A percentile compares a stretch with the other conserved stretches of the same genome.
Evolutionary conservation across 495 filamentous ascomycete species (phyloP).

Genomic region (Staphylotrichum longicolle): DNA sequence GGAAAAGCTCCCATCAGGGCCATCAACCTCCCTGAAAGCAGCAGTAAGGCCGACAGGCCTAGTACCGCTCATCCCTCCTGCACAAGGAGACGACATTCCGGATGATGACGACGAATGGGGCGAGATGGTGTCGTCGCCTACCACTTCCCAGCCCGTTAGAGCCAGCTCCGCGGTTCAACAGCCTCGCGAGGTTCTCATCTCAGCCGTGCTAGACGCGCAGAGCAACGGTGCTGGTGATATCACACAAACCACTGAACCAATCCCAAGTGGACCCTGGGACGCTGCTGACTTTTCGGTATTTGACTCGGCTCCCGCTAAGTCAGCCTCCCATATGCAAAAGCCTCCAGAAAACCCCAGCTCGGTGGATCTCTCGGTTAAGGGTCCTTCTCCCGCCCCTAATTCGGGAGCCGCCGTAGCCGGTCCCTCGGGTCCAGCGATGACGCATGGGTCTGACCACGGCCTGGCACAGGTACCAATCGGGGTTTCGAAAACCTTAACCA

Average conservation of each 20-base stretch:
- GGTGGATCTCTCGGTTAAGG: constrained; percentile 1
- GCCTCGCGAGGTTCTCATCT: constrained; percentile 11
- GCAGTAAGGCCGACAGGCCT: neutral
- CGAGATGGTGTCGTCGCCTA: constrained; percentile 54
- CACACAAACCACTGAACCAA: neutral
- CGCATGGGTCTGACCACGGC: neutral
- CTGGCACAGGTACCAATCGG: neutral
- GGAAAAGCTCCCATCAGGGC: neutral
- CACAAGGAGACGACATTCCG: neutral
- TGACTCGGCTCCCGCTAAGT: constrained; percentile 25
- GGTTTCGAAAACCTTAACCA: too few species aligned
- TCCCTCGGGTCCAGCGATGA: neutral
- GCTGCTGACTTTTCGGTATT: constrained; percentile 42
- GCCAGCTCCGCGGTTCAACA: constrained; percentile 14
- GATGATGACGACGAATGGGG: constrained; percentile 50
- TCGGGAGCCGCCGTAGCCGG: neutral
- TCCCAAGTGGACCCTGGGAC: constrained; percentile 33
- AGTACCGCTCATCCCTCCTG: neutral
- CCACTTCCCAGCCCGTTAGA: constrained; percentile 20
- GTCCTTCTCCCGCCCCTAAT: neutral
- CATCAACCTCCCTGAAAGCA: neutral
- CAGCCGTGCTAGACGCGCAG: constrained; percentile 1
- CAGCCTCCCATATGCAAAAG: neutral
- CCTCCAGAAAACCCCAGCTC: neutral
- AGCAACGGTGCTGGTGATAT: neutral